A percentile compares a stretch with the other conserved stretches of the same genome.
Evolutionary conservation across 345 rosid genomes (phyloP).

Genomic region (Bretschneidera sinensis): DNA sequence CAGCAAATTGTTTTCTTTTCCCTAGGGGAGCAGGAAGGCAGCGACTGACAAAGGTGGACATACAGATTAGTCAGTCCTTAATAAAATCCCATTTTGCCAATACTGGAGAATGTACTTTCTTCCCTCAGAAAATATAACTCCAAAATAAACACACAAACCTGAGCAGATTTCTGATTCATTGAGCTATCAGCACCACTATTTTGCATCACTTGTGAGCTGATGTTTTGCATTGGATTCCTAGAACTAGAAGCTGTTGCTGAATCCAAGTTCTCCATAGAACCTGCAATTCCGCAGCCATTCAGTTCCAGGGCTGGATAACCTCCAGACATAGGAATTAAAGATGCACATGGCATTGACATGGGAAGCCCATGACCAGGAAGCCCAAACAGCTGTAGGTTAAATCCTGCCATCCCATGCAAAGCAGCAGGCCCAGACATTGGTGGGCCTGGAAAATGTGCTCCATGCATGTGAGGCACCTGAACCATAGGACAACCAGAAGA

Average conservation of each 20-base stretch:
- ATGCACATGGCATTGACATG: conserved; percentile 31
- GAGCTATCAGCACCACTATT: conserved; percentile 28
- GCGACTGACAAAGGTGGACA: too few species aligned
- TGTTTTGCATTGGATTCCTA: conserved; percentile 39
- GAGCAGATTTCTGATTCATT: conserved; percentile 31
- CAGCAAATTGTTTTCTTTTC: too few species aligned
- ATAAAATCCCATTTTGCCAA: too few species aligned
- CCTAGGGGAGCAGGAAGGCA: too few species aligned
- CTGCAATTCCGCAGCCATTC: conserved; percentile 23
- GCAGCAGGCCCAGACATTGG: conserved; percentile 27
- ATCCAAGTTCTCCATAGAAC: conserved; percentile 32
- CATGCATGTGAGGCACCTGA: conserved; percentile 45
- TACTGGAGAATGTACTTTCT: too few species aligned
- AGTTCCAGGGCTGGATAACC: conserved; percentile 32
- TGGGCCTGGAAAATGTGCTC: conserved; percentile 46
- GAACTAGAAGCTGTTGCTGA: conserved; percentile 30
- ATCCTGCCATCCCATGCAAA: conserved; percentile 35
- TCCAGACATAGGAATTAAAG: conserved; percentile 32
- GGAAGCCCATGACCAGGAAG: conserved; percentile 47
- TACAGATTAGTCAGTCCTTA: too few species aligned
- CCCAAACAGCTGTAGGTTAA: conserved; percentile 42
- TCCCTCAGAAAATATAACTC: too few species aligned
- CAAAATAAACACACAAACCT: conserved; percentile 36
- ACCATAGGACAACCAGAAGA: conserved; percentile 40
- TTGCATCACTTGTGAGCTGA: conserved; percentile 30